A percentile compares a stretch with the other conserved stretches of the same genome.
These are phyloP conservation scores for Brettanomyces anomalus DNA, from an alignment of 805 yeast species.

Conservation along the genomic window DNA sequence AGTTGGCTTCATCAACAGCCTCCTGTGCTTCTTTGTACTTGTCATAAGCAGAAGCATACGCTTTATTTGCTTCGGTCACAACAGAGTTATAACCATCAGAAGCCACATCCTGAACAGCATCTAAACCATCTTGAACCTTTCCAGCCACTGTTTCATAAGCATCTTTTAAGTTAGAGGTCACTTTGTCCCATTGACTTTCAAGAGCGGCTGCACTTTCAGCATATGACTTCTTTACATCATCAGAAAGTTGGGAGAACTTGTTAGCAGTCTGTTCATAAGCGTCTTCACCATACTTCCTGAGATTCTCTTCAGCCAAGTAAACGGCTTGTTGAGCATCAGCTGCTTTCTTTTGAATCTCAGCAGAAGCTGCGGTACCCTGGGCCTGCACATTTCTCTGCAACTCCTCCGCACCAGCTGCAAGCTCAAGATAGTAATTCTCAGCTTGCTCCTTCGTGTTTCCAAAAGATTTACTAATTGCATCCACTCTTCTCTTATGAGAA, in stretches of 20 bases:
- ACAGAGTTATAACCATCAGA: not conserved
- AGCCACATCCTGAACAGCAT: not conserved
- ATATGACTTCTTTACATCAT: not conserved
- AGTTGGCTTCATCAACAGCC: not conserved
- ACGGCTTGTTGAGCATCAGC: constrained; percentile 10
- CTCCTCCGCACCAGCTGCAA: constrained; percentile 5
- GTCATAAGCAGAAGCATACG: not conserved
- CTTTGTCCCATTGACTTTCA: not conserved
- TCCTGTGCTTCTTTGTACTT: not conserved
- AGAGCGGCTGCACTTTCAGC: not conserved
- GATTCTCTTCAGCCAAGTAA: constrained; percentile 5
- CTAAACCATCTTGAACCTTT: too few relatives aligned
- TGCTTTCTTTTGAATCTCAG: constrained; percentile 25
- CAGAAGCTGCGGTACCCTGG: constrained; percentile 25
- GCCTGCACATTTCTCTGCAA: constrained; percentile 25
- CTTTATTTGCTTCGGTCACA: not conserved
- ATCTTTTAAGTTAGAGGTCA: too few relatives aligned
- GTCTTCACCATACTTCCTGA: constrained; percentile 17
- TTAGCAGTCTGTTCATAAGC: constrained; percentile 13
- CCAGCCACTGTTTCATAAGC: not conserved
- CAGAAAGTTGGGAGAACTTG: constrained; percentile 3
- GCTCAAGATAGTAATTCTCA: not conserved
- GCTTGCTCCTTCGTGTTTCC: constrained; percentile 1
- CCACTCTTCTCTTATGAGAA: constrained; percentile 10
- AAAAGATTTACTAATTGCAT: constrained; percentile 1